A percentile compares a stretch with the other conserved stretches of the same genome.
phyloP scores from a whole-genome alignment of 2,329 filamentous ascomycete species.

The Verticillium dahliae region DNA sequence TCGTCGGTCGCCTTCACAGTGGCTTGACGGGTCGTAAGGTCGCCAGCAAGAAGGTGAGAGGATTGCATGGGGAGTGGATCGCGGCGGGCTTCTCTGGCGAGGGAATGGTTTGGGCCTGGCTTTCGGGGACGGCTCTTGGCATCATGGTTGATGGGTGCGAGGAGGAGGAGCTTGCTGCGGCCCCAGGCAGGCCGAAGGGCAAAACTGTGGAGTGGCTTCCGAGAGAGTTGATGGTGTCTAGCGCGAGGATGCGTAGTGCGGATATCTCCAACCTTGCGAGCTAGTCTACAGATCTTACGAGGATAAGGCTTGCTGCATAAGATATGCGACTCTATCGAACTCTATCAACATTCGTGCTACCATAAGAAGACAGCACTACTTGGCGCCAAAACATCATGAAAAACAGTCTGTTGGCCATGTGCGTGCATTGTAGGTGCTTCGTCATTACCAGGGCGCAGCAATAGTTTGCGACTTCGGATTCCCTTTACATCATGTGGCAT shows the following conservation, averaged over 20 bases:
- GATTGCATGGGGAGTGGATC: conserved; percentile 38
- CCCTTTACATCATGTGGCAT: too few species aligned
- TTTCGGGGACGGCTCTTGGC: conserved; percentile 39
- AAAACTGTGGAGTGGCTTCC: conserved; percentile 34
- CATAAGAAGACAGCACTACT: not conserved
- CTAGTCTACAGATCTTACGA: conserved; percentile 1
- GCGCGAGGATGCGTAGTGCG: conserved; percentile 26
- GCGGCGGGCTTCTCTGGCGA: conserved; percentile 44
- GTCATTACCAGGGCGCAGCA: too few species aligned
- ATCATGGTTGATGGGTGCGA: conserved; percentile 37
- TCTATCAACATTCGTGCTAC: too few species aligned
- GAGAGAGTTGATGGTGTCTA: conserved; percentile 23
- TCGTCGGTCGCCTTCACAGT: conserved; percentile 6
- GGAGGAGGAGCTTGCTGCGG: conserved; percentile 17
- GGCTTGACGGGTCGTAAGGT: conserved; percentile 30
- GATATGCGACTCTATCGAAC: too few species aligned
- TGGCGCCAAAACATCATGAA: too few species aligned
- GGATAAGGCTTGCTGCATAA: too few species aligned
- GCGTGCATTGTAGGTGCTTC: too few species aligned
- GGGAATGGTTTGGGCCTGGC: conserved; percentile 48
- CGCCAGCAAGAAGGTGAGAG: conserved; percentile 23
- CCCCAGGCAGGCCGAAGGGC: conserved; percentile 27
- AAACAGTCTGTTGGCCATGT: too few species aligned
- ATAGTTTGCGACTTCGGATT: too few species aligned
- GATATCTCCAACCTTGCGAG: conserved; percentile 26